These are phyloP conservation scores for Leptodermis oblonga DNA, from an alignment of 257 asterid genomes.

Conservation along the genomic window DNA sequence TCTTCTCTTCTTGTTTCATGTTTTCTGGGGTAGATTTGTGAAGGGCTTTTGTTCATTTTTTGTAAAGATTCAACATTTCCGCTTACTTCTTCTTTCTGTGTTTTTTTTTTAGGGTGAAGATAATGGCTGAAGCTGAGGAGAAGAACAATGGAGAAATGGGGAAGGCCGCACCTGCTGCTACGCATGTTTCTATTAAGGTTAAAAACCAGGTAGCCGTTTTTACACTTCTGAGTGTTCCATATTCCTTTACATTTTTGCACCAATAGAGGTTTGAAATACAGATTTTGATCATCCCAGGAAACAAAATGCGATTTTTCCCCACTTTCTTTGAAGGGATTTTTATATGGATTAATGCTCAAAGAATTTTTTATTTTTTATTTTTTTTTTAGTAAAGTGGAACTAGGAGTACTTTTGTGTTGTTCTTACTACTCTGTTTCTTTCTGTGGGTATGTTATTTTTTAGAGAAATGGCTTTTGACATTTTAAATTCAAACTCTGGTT, in stretches of 20 bases:
- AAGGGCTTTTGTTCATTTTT: not conserved
- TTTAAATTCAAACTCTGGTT: too few relatives aligned
- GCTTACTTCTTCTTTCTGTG: not conserved
- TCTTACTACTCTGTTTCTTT: not conserved
- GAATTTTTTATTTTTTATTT: not conserved
- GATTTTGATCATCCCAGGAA: not conserved
- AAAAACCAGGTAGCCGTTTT: slow-evolving; percentile 5
- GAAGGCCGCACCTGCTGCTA: not conserved
- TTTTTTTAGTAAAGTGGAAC: not conserved
- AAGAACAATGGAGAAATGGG: not conserved
- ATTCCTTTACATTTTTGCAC: not conserved
- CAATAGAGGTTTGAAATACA: not conserved
- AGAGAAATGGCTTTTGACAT: too few relatives aligned
- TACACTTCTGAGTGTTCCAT: too few relatives aligned
- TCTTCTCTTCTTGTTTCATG: not conserved
- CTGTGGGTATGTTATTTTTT: not conserved
- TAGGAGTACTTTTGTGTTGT: not conserved
- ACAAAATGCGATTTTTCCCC: not conserved
- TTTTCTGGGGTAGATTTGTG: not conserved
- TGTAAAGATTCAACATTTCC: not conserved
- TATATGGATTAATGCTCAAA: not conserved
- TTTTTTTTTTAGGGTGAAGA: not conserved
- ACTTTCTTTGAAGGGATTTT: not conserved
- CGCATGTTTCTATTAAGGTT: not conserved
- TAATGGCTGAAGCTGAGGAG: not conserved